Conservation (phyloP, 2,329 filamentous ascomycete species). For the Paradendryphiella salina region DNA sequence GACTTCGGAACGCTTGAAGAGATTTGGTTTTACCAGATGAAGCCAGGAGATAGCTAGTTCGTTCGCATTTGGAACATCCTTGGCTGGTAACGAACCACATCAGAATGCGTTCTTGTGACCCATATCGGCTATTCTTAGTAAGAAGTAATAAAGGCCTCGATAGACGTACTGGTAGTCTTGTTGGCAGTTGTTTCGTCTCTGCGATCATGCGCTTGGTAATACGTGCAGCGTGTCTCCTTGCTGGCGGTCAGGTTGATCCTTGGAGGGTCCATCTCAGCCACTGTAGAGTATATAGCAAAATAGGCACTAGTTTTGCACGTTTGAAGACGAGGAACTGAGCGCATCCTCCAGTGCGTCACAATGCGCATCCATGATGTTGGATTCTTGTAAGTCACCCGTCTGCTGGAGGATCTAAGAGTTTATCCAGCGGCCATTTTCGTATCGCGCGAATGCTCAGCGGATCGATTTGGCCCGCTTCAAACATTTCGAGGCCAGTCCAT, state of each 20-base stretch:
- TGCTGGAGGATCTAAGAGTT: slow-evolving; percentile 33
- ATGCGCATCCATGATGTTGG: background rate
- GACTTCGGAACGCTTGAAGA: slow-evolving; percentile 20
- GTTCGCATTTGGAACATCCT: background rate
- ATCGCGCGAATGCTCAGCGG: slow-evolving; percentile 37
- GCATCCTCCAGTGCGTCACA: background rate
- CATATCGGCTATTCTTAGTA: slow-evolving; percentile 6
- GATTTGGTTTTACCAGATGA: background rate
- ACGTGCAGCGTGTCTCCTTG: background rate
- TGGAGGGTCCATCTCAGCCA: background rate
- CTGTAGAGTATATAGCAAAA: background rate
- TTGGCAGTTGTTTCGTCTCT: background rate
- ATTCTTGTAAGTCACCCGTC: slow-evolving; percentile 15
- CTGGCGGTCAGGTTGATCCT: background rate
- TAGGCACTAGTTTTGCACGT: background rate
- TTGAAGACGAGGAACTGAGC: background rate
- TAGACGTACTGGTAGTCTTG: background rate
- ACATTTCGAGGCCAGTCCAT: slow-evolving; percentile 95
- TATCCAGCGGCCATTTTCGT: slow-evolving; percentile 45
- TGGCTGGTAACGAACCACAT: background rate
- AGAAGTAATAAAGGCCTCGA: background rate
- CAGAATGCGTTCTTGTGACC: background rate
- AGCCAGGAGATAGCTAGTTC: background rate
- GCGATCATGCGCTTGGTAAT: background rate
- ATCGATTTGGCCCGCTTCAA: slow-evolving; percentile 64